These are phyloP conservation scores for Aspergillus ochraceus DNA, from an alignment of 2,329 filamentous ascomycete species.

Conservation along the genomic window DNA sequence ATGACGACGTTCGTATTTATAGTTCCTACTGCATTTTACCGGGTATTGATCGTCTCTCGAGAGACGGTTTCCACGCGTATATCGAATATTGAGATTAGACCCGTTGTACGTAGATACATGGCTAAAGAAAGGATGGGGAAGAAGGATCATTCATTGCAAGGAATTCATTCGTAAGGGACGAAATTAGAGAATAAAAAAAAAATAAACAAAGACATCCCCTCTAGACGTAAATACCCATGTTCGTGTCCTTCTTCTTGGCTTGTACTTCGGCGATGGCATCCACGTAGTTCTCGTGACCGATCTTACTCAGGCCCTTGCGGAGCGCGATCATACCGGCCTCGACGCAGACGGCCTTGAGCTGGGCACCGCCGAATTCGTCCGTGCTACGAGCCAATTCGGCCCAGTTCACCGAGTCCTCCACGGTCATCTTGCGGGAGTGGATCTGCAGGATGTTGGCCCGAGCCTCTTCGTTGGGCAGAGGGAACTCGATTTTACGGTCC, in stretches of 20 bases:
- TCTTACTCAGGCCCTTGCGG: slow-evolving; percentile 90
- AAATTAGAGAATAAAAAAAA: too few species aligned
- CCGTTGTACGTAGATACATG: not conserved
- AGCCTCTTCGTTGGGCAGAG: slow-evolving; percentile 95
- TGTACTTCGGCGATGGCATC: slow-evolving; percentile 95
- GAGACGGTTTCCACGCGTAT: not conserved
- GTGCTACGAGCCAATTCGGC: slow-evolving; percentile 91
- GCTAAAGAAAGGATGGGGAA: not conserved
- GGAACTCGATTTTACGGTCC: slow-evolving; percentile 97
- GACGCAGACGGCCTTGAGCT: slow-evolving; percentile 97
- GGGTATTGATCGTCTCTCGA: too few species aligned
- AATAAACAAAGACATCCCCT: not conserved
- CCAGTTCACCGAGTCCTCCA: slow-evolving; percentile 93
- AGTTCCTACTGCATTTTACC: too few species aligned
- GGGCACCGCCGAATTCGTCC: slow-evolving; percentile 96
- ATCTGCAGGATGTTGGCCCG: slow-evolving; percentile 96
- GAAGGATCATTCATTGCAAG: not conserved
- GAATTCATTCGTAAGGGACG: not conserved
- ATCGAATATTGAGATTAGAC: not conserved
- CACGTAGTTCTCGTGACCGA: slow-evolving; percentile 97
- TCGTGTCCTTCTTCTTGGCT: slow-evolving; percentile 81
- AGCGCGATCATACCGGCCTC: slow-evolving; percentile 99
- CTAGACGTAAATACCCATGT: slow-evolving; percentile 47
- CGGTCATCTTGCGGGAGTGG: slow-evolving; percentile 97
- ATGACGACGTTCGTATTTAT: not conserved